phyloP scores from a whole-genome alignment of 371 early-diverging fungal species.

The Apophysomyces trapeziformis region DNA sequence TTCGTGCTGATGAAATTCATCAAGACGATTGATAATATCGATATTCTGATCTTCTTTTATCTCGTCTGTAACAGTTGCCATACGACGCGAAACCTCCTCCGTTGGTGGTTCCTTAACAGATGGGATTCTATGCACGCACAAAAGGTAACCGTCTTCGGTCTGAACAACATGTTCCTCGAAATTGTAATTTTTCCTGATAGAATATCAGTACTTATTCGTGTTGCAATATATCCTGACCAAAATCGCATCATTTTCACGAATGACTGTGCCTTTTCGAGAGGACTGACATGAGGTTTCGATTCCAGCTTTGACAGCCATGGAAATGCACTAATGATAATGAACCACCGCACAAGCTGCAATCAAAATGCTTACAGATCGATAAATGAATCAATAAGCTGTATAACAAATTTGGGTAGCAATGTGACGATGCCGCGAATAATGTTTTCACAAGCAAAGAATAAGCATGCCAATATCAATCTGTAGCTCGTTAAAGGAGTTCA shows the following conservation, averaged over 20 bases:
- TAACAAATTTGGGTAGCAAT: slow-evolving; percentile 60
- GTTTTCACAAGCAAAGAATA: slow-evolving; percentile 71
- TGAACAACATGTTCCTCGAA: slow-evolving; percentile 85
- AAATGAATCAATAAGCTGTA: slow-evolving; percentile 43
- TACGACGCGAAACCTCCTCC: background rate
- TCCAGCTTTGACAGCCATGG: slow-evolving; percentile 59
- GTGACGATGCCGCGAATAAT: slow-evolving; percentile 68
- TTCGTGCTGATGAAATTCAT: slow-evolving; percentile 27
- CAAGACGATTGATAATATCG: slow-evolving; percentile 39
- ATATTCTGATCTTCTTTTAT: slow-evolving; percentile 21
- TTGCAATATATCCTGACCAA: slow-evolving; percentile 50
- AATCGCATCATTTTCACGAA: slow-evolving; percentile 71
- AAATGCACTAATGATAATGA: slow-evolving; percentile 35
- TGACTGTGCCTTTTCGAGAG: slow-evolving; percentile 62
- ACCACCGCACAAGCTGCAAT: slow-evolving; percentile 1
- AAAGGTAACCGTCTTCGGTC: slow-evolving; percentile 88
- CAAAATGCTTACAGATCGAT: slow-evolving; percentile 50
- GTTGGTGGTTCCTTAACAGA: slow-evolving; percentile 12
- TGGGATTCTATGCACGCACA: slow-evolving; percentile 90
- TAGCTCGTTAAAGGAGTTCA: background rate
- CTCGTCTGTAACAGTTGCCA: background rate
- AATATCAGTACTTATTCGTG: slow-evolving; percentile 6
- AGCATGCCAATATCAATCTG: slow-evolving; percentile 64
- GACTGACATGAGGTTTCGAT: slow-evolving; percentile 56
- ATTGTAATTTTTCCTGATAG: slow-evolving; percentile 58